Conservation (phyloP, 495 filamentous ascomycete genomes). For the Podospora pseudoanserina region DNA sequence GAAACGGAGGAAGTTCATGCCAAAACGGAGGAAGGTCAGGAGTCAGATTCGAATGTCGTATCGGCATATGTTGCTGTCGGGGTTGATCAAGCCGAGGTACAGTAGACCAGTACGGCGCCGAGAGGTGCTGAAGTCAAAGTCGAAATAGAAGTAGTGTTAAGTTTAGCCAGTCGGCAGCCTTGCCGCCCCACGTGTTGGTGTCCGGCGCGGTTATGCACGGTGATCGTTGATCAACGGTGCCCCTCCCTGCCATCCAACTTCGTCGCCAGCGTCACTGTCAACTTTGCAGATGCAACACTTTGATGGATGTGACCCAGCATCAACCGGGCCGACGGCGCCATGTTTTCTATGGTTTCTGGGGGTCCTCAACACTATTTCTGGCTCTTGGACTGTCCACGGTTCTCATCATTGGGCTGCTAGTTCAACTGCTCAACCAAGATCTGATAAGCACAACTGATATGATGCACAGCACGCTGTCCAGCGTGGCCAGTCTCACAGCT, state of each 20-base stretch:
- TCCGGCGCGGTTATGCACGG: background rate
- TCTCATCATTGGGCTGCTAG: background rate
- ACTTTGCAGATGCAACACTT: background rate
- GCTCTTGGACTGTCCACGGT: background rate
- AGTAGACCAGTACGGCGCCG: background rate
- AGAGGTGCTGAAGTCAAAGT: background rate
- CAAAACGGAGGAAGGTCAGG: constrained; percentile 5
- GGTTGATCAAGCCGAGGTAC: background rate
- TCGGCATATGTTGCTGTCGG: background rate
- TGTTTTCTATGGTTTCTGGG: background rate
- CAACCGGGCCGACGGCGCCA: background rate
- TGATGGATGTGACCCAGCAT: background rate
- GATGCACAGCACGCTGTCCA: background rate
- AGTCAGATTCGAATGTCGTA: constrained; percentile 2
- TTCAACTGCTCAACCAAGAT: background rate
- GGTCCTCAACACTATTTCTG: background rate
- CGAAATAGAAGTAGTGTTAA: background rate
- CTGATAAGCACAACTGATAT: background rate
- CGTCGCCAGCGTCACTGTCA: background rate
- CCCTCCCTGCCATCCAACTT: background rate
- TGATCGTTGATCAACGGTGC: background rate
- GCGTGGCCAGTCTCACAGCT: background rate
- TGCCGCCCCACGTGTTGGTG: constrained; percentile 15
- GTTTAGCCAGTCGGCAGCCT: constrained; percentile 15
- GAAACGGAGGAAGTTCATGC: constrained; percentile 5